phyloP scores from a whole-genome alignment of 441 rosid genomes.

The Arabidopsis hybrid region DNA sequence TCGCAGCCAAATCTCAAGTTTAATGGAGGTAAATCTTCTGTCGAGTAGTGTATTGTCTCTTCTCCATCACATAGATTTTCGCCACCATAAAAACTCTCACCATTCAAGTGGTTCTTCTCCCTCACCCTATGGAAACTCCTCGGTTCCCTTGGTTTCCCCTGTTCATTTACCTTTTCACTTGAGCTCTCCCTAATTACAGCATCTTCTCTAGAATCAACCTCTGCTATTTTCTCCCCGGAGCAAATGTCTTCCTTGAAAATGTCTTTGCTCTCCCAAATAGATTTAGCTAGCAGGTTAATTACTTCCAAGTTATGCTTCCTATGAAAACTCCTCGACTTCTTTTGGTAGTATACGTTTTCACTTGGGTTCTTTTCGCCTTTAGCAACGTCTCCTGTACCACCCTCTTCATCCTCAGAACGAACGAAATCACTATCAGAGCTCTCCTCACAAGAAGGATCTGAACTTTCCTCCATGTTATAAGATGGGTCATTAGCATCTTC shows the following conservation, averaged over 20 bases:
- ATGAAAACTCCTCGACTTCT: constrained; percentile 3
- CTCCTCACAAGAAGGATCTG: constrained; percentile 28
- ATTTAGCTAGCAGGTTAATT: constrained; percentile 26
- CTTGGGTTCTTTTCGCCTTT: constrained; percentile 20
- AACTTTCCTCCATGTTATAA: constrained; percentile 21
- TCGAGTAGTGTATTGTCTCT: not conserved
- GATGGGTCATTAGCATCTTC: constrained; percentile 37
- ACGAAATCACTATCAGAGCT: constrained; percentile 36
- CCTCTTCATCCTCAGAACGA: constrained; percentile 43
- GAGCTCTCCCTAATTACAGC: constrained; percentile 15
- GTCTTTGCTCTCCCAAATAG: constrained; percentile 42
- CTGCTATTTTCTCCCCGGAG: constrained; percentile 12
- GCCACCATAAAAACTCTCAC: constrained; percentile 7
- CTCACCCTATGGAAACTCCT: constrained; percentile 30
- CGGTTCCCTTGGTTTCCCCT: constrained; percentile 15
- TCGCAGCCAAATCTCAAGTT: constrained; percentile 55
- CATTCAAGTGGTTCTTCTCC: constrained; percentile 12
- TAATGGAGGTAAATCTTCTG: constrained; percentile 40
- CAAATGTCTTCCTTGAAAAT: constrained; percentile 32
- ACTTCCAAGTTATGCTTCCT: constrained; percentile 22
- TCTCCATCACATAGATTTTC: constrained; percentile 14
- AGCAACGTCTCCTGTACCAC: constrained; percentile 14
- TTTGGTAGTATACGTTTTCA: not conserved
- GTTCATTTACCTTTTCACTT: constrained; percentile 24
- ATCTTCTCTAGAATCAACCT: constrained; percentile 24